These are phyloP conservation scores for Coniferiporia weirii DNA, from an alignment of 1,284 basidiomycete genomes.

Conservation along the genomic window DNA sequence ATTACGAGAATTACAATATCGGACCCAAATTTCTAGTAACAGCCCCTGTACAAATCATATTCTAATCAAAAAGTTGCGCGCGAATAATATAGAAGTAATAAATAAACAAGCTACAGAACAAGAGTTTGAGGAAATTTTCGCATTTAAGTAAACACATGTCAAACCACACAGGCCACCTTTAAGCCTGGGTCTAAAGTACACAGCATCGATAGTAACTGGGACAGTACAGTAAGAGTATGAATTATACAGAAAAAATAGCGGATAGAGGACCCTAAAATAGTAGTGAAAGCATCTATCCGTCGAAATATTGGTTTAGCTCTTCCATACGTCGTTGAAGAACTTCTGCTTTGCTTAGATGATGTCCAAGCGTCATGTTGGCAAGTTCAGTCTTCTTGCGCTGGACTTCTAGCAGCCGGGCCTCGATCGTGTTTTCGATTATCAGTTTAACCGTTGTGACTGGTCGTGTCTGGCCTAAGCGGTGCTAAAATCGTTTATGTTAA, in stretches of 20 bases:
- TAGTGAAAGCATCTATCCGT: constrained; percentile 14
- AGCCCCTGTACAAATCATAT: not conserved
- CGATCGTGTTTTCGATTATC: constrained; percentile 92
- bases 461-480: constrained; percentile 89
- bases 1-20: too few species aligned
- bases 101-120: not conserved
- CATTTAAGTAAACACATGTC: not conserved
- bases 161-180: not conserved
- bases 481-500: constrained; percentile 39
- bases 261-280: not conserved
- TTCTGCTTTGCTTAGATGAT: constrained; percentile 78
- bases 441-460: constrained; percentile 89
- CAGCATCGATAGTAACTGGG: not conserved
- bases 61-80: not conserved
- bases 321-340: constrained; percentile 79
- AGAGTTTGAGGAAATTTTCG: not conserved
- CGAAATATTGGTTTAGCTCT: constrained; percentile 70
- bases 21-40: not conserved
- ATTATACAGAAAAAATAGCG: not conserved
- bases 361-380: constrained; percentile 84
- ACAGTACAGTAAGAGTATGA: not conserved
- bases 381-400: constrained; percentile 93
- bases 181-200: not conserved
- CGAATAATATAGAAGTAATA: not conserved
- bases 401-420: constrained; percentile 82